Evolutionary conservation across 78 protist species (phyloP), one percentile per base, ranked within the genome.

Genomic region (Dictyostelium intermedium): DNA sequence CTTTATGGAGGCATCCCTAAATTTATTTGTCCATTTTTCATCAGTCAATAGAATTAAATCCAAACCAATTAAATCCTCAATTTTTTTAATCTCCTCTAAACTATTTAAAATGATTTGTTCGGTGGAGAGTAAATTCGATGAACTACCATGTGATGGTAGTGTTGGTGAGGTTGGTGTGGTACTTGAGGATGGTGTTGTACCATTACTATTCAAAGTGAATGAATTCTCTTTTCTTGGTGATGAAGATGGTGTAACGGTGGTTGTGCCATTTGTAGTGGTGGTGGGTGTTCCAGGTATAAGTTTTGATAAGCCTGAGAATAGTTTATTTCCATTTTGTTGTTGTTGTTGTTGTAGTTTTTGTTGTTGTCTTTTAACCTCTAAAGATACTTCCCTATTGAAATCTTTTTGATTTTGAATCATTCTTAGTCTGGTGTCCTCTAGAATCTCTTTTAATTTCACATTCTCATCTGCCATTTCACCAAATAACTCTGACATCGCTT

Each of bases 371-470:
- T 86, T 86, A 0, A 86, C 92, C 8, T 83, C 92, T 2, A 23
- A 27, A 18, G 92, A 82, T n/a, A 86, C 84, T 18, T 86, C 92
- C 20, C 77, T 86, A 25, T 86, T 86, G 63, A 86, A 56, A 18
- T 86, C 84, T 30, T 86, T 86, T 39, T 86, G 92, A 25, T 79
- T 73, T 77, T 86, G 85, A 56, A 86, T 86, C 92, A 86, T 86
- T 32, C 92, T 82, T 37, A 56, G 56, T 7, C 92, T 8, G 2
- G 92, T 86, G 23, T 86, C 92, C 27, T 86, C 92, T 23, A 86
- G 92, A 6, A 86, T 77, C 13, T 47, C 74, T 60, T 77, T 73
- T 30, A 86, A 32, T 69, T 86, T 86, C 2, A 86, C 30, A 20
- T 86, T 86, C 4, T 86, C 92, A 9, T 86, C 92, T 1, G 92